These are phyloP conservation scores for Kuraishia hungarica DNA, from an alignment of 805 yeast species.

Conservation along the genomic window DNA sequence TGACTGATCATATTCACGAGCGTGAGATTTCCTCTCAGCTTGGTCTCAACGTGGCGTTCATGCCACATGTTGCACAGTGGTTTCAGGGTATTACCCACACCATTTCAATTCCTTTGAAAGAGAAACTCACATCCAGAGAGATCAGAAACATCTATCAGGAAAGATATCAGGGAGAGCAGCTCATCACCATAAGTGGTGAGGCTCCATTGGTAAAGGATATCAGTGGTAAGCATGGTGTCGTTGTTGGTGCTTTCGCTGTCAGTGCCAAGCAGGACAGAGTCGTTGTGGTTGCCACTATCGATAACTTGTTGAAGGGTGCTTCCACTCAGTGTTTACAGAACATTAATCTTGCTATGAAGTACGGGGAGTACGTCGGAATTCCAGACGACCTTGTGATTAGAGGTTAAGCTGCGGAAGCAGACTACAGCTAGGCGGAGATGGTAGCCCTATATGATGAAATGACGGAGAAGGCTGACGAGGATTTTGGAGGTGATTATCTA, in stretches of 20 bases:
- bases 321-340: slow-evolving; percentile 98
- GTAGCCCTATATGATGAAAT: background rate
- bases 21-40: slow-evolving; percentile 79
- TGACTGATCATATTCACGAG: slow-evolving; percentile 97
- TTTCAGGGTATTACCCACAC: slow-evolving; percentile 97
- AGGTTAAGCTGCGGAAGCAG: slow-evolving; percentile 20
- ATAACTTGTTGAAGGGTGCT: slow-evolving; percentile 94
- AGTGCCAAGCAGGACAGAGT: slow-evolving; percentile 83
- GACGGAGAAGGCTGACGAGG: background rate
- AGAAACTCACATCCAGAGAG: slow-evolving; percentile 68
- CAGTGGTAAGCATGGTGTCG: slow-evolving; percentile 90
- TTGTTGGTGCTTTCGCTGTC: slow-evolving; percentile 93
- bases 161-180: slow-evolving; percentile 77
- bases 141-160: slow-evolving; percentile 81
- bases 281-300: slow-evolving; percentile 91
- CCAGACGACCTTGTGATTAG: slow-evolving; percentile 59
- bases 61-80: slow-evolving; percentile 99
- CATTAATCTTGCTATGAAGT: slow-evolving; percentile 82
- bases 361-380: slow-evolving; percentile 92
- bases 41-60: slow-evolving; percentile 75
- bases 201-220: slow-evolving; percentile 90
- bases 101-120: slow-evolving; percentile 77
- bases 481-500: background rate
- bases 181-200: slow-evolving; percentile 82
- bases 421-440: background rate